phyloP scores from a whole-genome alignment of 2,329 filamentous ascomycete species.

The Cytospora schulzeri region DNA sequence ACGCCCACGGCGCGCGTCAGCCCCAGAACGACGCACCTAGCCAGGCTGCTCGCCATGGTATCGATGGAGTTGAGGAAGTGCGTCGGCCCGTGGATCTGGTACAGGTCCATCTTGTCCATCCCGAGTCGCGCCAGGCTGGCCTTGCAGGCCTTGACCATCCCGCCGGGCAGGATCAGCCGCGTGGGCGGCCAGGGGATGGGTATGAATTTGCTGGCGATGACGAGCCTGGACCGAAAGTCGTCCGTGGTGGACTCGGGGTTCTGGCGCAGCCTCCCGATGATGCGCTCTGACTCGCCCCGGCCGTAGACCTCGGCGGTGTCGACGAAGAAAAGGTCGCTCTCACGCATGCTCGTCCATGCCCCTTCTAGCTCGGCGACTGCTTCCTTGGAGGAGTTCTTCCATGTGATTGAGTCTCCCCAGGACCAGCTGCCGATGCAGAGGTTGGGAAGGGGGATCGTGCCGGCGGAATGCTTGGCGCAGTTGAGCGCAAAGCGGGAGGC shows the following conservation, averaged over 20 bases:
- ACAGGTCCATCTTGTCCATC: constrained; percentile 38
- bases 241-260: constrained; percentile 38
- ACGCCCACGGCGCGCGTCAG: constrained; percentile 46
- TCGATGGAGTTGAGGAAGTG: constrained; percentile 42
- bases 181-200: constrained; percentile 33
- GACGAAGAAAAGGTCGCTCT: constrained; percentile 43
- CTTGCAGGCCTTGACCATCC: constrained; percentile 41
- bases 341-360: constrained; percentile 42
- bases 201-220: constrained; percentile 46
- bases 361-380: constrained; percentile 69
- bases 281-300: constrained; percentile 44
- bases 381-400: constrained; percentile 75
- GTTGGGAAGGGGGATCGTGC: constrained; percentile 28
- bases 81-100: constrained; percentile 46
- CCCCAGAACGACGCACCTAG: constrained; percentile 45
- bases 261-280: constrained; percentile 36
- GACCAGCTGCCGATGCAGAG: constrained; percentile 81
- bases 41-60: constrained; percentile 43
- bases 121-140: constrained; percentile 42
- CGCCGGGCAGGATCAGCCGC: constrained; percentile 30
- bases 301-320: constrained; percentile 49
- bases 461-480: constrained; percentile 28
- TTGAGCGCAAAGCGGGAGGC: constrained; percentile 28
- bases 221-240: constrained; percentile 38
- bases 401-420: constrained; percentile 70